A percentile compares a stretch with the other conserved stretches of the same genome.
These are phyloP conservation scores for Globisporangium perplexum DNA, from an alignment of 352 stramenopile species.

Conservation along the genomic window DNA sequence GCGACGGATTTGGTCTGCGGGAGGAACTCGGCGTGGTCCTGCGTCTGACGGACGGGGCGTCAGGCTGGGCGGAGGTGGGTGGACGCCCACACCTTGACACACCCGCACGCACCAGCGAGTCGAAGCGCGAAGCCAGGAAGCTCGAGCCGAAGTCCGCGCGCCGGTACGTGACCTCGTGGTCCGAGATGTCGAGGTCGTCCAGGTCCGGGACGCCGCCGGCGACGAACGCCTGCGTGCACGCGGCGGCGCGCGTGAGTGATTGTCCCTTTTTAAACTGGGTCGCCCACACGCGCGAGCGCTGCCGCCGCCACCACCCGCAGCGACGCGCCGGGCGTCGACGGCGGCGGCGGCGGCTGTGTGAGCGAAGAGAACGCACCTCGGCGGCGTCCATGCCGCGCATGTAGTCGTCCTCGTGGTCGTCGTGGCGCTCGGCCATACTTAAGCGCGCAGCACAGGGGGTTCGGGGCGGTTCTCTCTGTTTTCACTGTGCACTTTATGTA, in stretches of 20 bases:
- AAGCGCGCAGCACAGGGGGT: slow-evolving; percentile 3
- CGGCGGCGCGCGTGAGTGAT: slow-evolving; percentile 13
- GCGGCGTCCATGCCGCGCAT: slow-evolving; percentile 51
- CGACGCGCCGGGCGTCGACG: too few species aligned
- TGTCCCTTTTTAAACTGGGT: not conserved
- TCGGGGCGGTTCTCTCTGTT: not conserved
- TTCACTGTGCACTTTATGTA: too few species aligned
- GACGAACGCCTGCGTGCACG: slow-evolving; percentile 20
- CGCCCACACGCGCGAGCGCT: not conserved
- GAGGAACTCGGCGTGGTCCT: slow-evolving; percentile 23
- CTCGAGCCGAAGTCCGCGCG: slow-evolving; percentile 41
- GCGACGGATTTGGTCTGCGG: slow-evolving; percentile 21
- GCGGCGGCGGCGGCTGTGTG: too few species aligned
- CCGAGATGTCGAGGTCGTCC: slow-evolving; percentile 24
- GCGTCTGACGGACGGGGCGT: not conserved
- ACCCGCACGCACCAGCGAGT: slow-evolving; percentile 51
- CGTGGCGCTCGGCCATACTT: slow-evolving; percentile 39
- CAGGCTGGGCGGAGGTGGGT: not conserved
- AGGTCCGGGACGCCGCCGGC: slow-evolving; percentile 14
- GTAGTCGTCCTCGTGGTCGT: slow-evolving; percentile 66
- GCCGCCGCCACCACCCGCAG: not conserved
- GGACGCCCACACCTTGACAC: not conserved
- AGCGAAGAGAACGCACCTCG: slow-evolving; percentile 29
- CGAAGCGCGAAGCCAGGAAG: slow-evolving; percentile 55
- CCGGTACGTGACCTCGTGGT: slow-evolving; percentile 62